A percentile compares a stretch with the other conserved stretches of the same genome.
Conservation (phyloP, 805 yeast species). For the Phaffomyces thermotolerans region DNA sequence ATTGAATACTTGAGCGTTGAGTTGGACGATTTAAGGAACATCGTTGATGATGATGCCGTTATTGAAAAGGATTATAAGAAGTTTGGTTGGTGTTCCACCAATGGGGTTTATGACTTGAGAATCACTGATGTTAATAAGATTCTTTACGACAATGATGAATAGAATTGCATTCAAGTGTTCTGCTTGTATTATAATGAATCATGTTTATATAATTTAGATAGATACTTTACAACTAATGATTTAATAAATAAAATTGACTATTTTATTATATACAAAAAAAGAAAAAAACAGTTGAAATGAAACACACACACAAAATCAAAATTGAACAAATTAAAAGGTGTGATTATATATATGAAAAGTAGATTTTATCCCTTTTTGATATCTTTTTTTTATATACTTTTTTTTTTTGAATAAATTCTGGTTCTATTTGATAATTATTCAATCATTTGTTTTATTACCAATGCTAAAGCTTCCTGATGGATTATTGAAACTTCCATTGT, state of each 20-base stretch:
- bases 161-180: background rate
- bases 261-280: too few species aligned
- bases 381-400: background rate
- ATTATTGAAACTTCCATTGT: slow-evolving; percentile 17
- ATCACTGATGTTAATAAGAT: slow-evolving; percentile 60
- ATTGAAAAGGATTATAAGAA: slow-evolving; percentile 20
- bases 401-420: background rate
- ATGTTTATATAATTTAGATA: too few species aligned
- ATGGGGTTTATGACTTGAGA: slow-evolving; percentile 86
- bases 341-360: too few species aligned
- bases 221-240: too few species aligned
- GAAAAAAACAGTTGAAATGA: too few species aligned
- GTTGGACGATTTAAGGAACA: slow-evolving; percentile 50
- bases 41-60: slow-evolving; percentile 56
- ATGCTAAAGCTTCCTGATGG: slow-evolving; percentile 17
- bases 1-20: slow-evolving; percentile 64
- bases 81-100: slow-evolving; percentile 53
- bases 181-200: background rate
- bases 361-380: background rate
- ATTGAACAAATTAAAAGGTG: too few species aligned
- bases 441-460: background rate
- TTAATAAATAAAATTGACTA: too few species aligned
- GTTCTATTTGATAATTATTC: background rate
- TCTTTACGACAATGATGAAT: slow-evolving; percentile 38
- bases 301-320: too few species aligned